Conservation (phyloP, 2,329 filamentous ascomycete genomes). For the Huntiella omanensis region DNA sequence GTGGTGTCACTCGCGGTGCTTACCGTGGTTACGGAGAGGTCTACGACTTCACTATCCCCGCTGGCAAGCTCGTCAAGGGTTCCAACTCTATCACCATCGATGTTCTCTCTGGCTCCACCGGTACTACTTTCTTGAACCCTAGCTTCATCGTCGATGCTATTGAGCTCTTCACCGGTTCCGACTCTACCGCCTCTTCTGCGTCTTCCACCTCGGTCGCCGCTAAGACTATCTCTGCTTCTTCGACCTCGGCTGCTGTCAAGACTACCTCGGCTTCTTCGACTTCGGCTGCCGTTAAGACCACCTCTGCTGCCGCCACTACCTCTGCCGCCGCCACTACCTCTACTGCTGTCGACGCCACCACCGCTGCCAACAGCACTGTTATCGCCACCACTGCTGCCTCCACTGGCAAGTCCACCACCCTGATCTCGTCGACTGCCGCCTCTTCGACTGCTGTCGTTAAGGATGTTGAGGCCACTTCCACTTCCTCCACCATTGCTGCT, state of each 20-base stretch:
- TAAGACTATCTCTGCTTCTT: background rate
- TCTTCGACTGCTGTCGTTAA: background rate
- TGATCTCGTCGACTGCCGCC: background rate
- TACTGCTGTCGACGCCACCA: background rate
- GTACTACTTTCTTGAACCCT: constrained; percentile 34
- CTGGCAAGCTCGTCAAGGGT: constrained; percentile 38
- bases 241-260: background rate
- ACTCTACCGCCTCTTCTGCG: background rate
- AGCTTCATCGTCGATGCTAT: constrained; percentile 23
- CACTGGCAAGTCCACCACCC: background rate
- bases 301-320: background rate
- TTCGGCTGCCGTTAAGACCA: background rate
- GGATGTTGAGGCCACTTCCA: background rate
- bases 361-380: background rate
- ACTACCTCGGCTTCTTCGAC: background rate
- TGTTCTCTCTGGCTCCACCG: constrained; percentile 38
- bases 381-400: background rate
- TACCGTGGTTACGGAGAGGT: constrained; percentile 46
- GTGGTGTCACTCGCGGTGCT: constrained; percentile 45
- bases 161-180: constrained; percentile 10
- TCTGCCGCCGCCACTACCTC: background rate
- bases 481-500: background rate
- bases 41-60: constrained; percentile 41
- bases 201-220: background rate
- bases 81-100: constrained; percentile 44